These are phyloP conservation scores for Myxozyma nipponensis DNA, from an alignment of 805 yeast genomes.

Conservation along the genomic window DNA sequence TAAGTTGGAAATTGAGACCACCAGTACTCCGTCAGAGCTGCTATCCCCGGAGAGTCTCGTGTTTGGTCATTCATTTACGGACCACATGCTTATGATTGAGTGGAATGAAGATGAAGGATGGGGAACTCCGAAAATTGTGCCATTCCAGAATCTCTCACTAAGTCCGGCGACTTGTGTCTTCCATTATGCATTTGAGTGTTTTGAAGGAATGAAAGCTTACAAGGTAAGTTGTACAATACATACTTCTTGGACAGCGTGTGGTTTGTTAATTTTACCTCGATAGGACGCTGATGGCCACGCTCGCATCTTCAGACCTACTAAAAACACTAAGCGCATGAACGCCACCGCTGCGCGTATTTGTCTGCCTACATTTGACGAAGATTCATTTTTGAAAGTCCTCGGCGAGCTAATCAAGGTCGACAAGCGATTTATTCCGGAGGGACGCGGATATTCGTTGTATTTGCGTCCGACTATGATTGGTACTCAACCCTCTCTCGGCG, in stretches of 20 bases:
- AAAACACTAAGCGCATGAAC: conserved; percentile 89
- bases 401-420: conserved; percentile 74
- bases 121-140: conserved; percentile 83
- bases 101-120: conserved; percentile 80
- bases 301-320: conserved; percentile 86
- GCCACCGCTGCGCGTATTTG: conserved; percentile 83
- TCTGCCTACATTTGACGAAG: conserved; percentile 79
- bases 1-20: conserved; percentile 48
- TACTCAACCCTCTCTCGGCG: conserved; percentile 85
- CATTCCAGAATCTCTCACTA: conserved; percentile 68
- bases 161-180: conserved; percentile 90
- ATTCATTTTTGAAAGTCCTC: conserved; percentile 69
- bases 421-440: conserved; percentile 72
- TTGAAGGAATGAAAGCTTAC: conserved; percentile 96
- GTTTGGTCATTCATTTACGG: conserved; percentile 72
- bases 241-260: background rate
- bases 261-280: background rate
- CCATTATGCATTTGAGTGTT: conserved; percentile 92
- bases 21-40: conserved; percentile 49
- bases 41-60: conserved; percentile 60
- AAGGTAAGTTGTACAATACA: background rate
- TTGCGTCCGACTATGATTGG: conserved; percentile 95
- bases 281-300: conserved; percentile 56
- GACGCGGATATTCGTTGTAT: conserved; percentile 86
- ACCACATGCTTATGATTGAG: conserved; percentile 82